These are phyloP conservation scores for Phytophthora europaea DNA, from an alignment of 352 stramenopile genomes.

Conservation along the genomic window DNA sequence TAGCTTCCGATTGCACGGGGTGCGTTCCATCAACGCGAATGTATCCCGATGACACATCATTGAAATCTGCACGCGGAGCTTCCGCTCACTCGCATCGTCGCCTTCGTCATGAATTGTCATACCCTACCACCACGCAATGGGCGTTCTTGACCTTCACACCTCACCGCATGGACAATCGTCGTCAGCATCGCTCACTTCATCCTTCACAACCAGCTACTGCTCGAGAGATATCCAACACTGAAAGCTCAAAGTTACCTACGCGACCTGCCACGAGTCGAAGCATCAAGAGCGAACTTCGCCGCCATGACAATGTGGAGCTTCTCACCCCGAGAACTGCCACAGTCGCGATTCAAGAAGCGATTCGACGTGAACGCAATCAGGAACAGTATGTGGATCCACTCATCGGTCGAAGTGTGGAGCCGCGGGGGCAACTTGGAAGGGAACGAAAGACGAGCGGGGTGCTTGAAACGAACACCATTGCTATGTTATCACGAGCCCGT, in stretches of 20 bases:
- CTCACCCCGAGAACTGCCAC: slow-evolving; percentile 26
- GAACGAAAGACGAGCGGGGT: slow-evolving; percentile 17
- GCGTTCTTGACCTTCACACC: slow-evolving; percentile 31
- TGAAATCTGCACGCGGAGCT: slow-evolving; percentile 11
- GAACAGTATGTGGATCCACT: slow-evolving; percentile 59
- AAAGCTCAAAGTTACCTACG: slow-evolving; percentile 20
- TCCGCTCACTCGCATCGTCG: slow-evolving; percentile 25
- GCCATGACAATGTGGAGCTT: slow-evolving; percentile 20
- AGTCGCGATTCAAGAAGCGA: slow-evolving; percentile 54
- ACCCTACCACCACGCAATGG: slow-evolving; percentile 32
- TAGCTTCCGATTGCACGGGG: slow-evolving; percentile 25
- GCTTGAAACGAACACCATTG: slow-evolving; percentile 22
- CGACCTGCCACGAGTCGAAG: slow-evolving; percentile 39
- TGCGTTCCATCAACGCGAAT: slow-evolving; percentile 15
- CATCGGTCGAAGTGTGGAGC: slow-evolving; percentile 60
- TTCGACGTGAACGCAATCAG: slow-evolving; percentile 49
- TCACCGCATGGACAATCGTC: slow-evolving; percentile 11
- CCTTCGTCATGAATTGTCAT: slow-evolving; percentile 29
- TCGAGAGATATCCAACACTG: slow-evolving; percentile 6
- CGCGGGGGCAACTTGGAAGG: slow-evolving; percentile 32
- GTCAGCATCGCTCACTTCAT: slow-evolving; percentile 7
- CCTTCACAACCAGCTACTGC: slow-evolving; percentile 35
- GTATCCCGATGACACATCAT: background rate
- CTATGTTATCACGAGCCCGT: slow-evolving; percentile 32
- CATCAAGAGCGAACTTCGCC: slow-evolving; percentile 11